A percentile compares a stretch with the other conserved stretches of the same genome.
Conservation (phyloP, 495 filamentous ascomycete species). For the Penicillium argentinense region DNA sequence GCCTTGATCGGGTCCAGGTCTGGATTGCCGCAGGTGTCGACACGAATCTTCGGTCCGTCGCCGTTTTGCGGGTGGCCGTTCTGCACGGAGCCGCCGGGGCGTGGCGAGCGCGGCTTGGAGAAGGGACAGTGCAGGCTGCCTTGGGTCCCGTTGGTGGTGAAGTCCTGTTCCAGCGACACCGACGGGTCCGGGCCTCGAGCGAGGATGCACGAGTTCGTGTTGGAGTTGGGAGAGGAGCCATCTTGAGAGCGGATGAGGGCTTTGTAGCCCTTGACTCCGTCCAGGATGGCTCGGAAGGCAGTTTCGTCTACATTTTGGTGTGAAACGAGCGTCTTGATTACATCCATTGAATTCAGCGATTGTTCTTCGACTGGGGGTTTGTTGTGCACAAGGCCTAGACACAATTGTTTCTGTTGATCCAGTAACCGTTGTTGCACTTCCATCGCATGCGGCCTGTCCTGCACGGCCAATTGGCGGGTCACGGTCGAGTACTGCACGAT, state of each 20-base stretch:
- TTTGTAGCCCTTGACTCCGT: slow-evolving; percentile 43
- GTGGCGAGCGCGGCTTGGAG: slow-evolving; percentile 33
- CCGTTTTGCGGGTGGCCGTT: slow-evolving; percentile 23
- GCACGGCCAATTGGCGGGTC: slow-evolving; percentile 21
- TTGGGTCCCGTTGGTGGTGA: slow-evolving; percentile 45
- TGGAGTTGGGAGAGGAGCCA: slow-evolving; percentile 23
- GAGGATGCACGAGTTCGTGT: slow-evolving; percentile 38
- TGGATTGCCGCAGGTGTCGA: slow-evolving; percentile 37
- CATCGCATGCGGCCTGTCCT: slow-evolving; percentile 32
- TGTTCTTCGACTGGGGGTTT: slow-evolving; percentile 27
- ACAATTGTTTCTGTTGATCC: slow-evolving; percentile 31
- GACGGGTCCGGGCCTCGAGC: slow-evolving; percentile 37
- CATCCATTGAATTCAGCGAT: slow-evolving; percentile 40
- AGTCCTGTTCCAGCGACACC: slow-evolving; percentile 42
- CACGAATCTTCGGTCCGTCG: slow-evolving; percentile 27
- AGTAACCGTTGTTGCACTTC: slow-evolving; percentile 36
- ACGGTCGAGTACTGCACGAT: slow-evolving; percentile 23
- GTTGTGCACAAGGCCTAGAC: slow-evolving; percentile 30
- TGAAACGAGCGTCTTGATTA: slow-evolving; percentile 46
- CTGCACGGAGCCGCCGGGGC: neutral
- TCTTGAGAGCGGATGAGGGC: slow-evolving; percentile 34
- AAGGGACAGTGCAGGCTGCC: slow-evolving; percentile 49
- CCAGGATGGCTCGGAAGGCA: slow-evolving; percentile 36
- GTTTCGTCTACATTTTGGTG: slow-evolving; percentile 47
- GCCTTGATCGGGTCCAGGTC: slow-evolving; percentile 48